phyloP scores from a whole-genome alignment of 2,329 filamentous ascomycete species.

The Beauveria brongniartii region DNA sequence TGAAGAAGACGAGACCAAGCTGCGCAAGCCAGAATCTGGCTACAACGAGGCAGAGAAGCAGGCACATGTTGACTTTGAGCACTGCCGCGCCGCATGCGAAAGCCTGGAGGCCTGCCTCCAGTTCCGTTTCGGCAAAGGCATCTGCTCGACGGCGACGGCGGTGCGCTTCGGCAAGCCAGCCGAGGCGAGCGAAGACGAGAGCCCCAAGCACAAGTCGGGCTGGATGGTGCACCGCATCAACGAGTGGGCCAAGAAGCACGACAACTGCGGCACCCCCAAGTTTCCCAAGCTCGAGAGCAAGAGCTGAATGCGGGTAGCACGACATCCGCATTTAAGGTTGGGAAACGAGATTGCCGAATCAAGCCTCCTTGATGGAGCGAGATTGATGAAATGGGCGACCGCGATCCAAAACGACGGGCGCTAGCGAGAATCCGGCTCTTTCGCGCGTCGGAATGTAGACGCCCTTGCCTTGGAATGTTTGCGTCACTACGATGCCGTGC shows the following conservation, averaged over 20 bases:
- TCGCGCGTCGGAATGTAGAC: neutral
- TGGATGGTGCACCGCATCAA: constrained; percentile 35
- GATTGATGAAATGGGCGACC: neutral
- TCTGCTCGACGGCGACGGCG: constrained; percentile 28
- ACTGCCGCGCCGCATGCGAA: constrained; percentile 38
- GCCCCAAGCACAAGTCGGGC: constrained; percentile 29
- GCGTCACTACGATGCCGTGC: neutral
- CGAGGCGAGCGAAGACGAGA: constrained; percentile 20
- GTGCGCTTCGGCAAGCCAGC: constrained; percentile 33
- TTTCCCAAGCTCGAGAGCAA: constrained; percentile 21
- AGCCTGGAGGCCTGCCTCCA: constrained; percentile 30
- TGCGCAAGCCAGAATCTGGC: constrained; percentile 24
- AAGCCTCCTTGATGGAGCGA: neutral
- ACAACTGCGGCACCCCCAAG: constrained; percentile 24
- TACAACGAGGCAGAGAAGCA: constrained; percentile 29
- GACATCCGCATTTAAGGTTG: neutral
- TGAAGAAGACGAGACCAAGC: constrained; percentile 23
- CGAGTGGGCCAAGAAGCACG: constrained; percentile 30
- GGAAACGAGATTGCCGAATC: neutral
- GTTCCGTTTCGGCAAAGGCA: constrained; percentile 30
- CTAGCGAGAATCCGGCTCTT: neutral
- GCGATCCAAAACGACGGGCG: neutral
- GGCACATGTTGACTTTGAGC: constrained; percentile 33
- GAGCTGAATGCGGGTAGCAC: neutral
- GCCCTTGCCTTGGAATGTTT: neutral